phyloP scores from a whole-genome alignment of 177 flowering plant species.

The Vitis hybrid region DNA sequence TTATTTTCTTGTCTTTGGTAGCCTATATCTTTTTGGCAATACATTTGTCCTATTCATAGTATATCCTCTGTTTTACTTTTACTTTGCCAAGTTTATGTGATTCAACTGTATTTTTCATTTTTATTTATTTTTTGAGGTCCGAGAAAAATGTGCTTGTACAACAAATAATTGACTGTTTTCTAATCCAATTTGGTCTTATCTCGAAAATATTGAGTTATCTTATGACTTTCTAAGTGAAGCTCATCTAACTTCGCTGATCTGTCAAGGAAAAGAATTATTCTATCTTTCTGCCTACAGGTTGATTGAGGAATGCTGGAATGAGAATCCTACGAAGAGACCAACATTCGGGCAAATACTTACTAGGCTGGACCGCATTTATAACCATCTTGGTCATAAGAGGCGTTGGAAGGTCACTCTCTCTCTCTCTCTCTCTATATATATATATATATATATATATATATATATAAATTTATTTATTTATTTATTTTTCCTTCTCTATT shows the following conservation, averaged over 20 bases:
- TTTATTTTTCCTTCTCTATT: no score
- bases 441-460: not conserved
- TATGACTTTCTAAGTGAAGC: no score
- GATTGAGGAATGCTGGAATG: conserved; percentile 73
- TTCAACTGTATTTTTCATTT: no score
- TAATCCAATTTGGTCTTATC: not conserved
- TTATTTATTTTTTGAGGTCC: no score
- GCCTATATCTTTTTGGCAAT: not conserved
- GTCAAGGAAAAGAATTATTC: not conserved
- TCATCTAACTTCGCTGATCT: not conserved
- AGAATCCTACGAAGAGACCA: conserved; percentile 59
- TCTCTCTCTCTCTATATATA: conserved; percentile 5
- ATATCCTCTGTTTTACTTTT: not conserved
- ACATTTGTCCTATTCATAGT: not conserved
- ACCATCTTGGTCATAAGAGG: conserved; percentile 31
- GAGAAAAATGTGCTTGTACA: not conserved
- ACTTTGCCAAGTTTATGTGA: no score
- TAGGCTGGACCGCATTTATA: conserved; percentile 44
- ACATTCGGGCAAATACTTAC: conserved; percentile 61
- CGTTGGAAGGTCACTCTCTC: conserved; percentile 61
- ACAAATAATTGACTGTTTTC: not conserved
- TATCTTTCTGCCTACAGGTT: conserved; percentile 37
- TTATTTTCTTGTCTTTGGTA: not conserved
- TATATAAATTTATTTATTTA: not conserved
- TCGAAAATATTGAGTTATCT: not conserved